A percentile compares a stretch with the other conserved stretches of the same genome.
Conservation (phyloP, 2,329 filamentous ascomycete genomes). For the Amauroascus niger region DNA sequence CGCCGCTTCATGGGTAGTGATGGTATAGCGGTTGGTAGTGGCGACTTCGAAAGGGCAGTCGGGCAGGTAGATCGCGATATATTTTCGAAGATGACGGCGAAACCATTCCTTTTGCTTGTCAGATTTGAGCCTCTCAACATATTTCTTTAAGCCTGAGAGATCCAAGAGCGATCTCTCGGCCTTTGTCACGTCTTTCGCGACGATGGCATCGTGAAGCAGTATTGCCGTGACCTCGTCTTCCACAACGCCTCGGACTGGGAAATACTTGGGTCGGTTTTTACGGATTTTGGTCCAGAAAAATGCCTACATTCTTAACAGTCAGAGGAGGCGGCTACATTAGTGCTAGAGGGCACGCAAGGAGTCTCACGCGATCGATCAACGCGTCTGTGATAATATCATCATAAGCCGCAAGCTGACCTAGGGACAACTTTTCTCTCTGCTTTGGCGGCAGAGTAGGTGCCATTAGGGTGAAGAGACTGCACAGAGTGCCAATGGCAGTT, state of each 20-base stretch:
- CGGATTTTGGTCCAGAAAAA: slow-evolving; percentile 96
- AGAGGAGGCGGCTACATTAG: not conserved
- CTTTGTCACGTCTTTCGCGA: slow-evolving; percentile 59
- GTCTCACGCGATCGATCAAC: slow-evolving; percentile 81
- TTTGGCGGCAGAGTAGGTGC: slow-evolving; percentile 23
- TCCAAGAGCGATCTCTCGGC: slow-evolving; percentile 65
- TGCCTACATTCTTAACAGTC: slow-evolving; percentile 40
- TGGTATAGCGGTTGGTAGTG: slow-evolving; percentile 88
- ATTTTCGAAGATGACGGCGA: slow-evolving; percentile 71
- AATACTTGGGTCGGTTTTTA: slow-evolving; percentile 83
- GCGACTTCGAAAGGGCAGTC: slow-evolving; percentile 94
- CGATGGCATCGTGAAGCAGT: slow-evolving; percentile 56
- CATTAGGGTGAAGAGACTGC: slow-evolving; percentile 10
- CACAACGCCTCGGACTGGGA: slow-evolving; percentile 67
- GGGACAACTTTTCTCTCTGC: slow-evolving; percentile 61
- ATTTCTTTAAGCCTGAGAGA: slow-evolving; percentile 64
- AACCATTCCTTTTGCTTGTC: slow-evolving; percentile 81
- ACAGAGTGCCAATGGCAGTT: not conserved
- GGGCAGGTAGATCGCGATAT: slow-evolving; percentile 83
- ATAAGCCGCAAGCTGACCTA: slow-evolving; percentile 81
- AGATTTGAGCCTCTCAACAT: slow-evolving; percentile 56
- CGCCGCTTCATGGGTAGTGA: slow-evolving; percentile 78
- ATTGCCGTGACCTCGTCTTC: slow-evolving; percentile 53
- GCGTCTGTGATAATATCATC: slow-evolving; percentile 94
- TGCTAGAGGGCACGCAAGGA: slow-evolving; percentile 1